Conservation (phyloP, 495 filamentous ascomycete genomes). For the Podospora bellae-mahoneyi region DNA sequence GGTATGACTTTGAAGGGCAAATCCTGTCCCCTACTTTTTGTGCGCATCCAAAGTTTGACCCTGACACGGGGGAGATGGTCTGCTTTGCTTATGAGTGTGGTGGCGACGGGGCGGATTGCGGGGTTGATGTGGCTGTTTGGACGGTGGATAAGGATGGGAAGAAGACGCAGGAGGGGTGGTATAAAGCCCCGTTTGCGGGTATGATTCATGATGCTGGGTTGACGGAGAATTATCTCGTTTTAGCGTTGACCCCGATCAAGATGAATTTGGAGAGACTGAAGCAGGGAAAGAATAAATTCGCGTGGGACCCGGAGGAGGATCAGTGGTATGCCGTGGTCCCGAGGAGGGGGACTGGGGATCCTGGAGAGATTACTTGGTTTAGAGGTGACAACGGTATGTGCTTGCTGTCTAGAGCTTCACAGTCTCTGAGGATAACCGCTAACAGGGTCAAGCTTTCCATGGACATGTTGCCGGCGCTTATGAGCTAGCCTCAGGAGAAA, state of each 20-base stretch:
- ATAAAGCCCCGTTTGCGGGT: conserved; percentile 50
- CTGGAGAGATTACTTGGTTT: conserved; percentile 50
- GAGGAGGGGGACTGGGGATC: conserved; percentile 42
- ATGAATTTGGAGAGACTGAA: conserved; percentile 51
- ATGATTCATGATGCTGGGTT: conserved; percentile 59
- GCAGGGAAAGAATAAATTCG: conserved; percentile 53
- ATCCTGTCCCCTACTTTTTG: conserved; percentile 53
- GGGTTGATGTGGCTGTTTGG: conserved; percentile 49
- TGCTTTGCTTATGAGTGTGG: conserved; percentile 55
- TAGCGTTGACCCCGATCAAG: conserved; percentile 52
- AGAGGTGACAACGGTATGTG: conserved; percentile 46
- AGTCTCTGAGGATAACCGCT: not conserved
- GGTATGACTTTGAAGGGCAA: conserved; percentile 58
- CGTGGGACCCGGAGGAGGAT: conserved; percentile 52
- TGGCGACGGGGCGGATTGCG: conserved; percentile 43
- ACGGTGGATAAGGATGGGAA: conserved; percentile 41
- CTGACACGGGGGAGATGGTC: conserved; percentile 54
- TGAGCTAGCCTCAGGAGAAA: conserved; percentile 46
- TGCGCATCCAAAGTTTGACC: conserved; percentile 61
- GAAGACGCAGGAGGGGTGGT: conserved; percentile 46
- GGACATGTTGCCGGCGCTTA: conserved; percentile 51
- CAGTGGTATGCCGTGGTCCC: conserved; percentile 52
- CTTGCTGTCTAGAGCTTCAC: not conserved
- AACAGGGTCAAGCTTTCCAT: conserved; percentile 38
- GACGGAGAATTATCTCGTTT: conserved; percentile 50